These are phyloP conservation scores for Pichia thaimueangensis DNA, from an alignment of 805 yeast species.

Conservation along the genomic window DNA sequence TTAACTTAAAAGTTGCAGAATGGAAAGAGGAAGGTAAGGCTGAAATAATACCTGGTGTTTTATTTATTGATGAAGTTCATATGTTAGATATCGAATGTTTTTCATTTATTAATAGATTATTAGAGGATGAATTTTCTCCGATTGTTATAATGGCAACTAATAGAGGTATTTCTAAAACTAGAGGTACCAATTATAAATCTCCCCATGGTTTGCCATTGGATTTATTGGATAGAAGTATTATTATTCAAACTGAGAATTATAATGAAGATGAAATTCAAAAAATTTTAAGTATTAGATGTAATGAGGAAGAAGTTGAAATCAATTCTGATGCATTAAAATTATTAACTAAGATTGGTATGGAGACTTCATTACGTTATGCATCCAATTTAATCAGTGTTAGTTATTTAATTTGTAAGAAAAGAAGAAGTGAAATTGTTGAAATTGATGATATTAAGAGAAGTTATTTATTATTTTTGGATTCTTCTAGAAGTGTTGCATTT, in stretches of 20 bases:
- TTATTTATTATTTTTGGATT: slow-evolving; percentile 76
- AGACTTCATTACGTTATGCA: slow-evolving; percentile 84
- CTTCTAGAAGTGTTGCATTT: slow-evolving; percentile 69
- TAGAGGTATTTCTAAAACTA: slow-evolving; percentile 84
- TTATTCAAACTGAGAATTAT: slow-evolving; percentile 90
- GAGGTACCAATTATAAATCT: slow-evolving; percentile 84
- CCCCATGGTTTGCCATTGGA: slow-evolving; percentile 98
- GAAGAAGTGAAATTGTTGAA: slow-evolving; percentile 58
- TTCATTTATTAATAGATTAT: slow-evolving; percentile 87
- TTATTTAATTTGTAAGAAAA: slow-evolving; percentile 72
- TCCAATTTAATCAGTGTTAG: slow-evolving; percentile 88
- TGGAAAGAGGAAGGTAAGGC: slow-evolving; percentile 98
- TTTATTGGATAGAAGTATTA: slow-evolving; percentile 82
- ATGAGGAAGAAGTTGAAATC: slow-evolving; percentile 66
- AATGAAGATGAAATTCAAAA: slow-evolving; percentile 71
- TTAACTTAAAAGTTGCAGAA: slow-evolving; percentile 69
- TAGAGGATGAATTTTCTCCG: slow-evolving; percentile 89
- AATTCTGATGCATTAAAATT: slow-evolving; percentile 63
- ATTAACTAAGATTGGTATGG: slow-evolving; percentile 67
- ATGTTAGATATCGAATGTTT: slow-evolving; percentile 97
- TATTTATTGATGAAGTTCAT: slow-evolving; percentile 96
- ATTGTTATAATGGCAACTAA: slow-evolving; percentile 94
- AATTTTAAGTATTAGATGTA: slow-evolving; percentile 77
- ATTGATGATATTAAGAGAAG: slow-evolving; percentile 79
- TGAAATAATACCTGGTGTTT: slow-evolving; percentile 94